These are phyloP conservation scores for Heliamphora pulchella DNA, from an alignment of 179 eudicot genomes.

Conservation along the genomic window DNA sequence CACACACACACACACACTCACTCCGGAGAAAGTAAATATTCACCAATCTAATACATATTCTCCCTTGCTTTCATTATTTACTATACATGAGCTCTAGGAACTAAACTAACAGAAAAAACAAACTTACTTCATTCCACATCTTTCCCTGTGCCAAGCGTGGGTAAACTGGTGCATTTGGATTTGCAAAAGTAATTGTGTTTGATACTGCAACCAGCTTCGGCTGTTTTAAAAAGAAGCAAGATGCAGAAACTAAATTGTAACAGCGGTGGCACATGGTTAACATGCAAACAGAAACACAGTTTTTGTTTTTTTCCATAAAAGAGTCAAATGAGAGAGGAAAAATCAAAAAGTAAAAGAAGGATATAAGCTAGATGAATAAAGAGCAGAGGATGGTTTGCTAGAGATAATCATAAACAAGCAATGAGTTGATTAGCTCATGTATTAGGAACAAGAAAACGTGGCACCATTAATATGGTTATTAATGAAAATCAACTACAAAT, in stretches of 20 bases:
- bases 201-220: slow-evolving; percentile 76
- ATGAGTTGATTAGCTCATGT: neutral
- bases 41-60: neutral
- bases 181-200: slow-evolving; percentile 47
- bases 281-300: neutral
- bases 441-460: neutral
- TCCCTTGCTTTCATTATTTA: neutral
- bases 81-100: neutral
- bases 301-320: neutral
- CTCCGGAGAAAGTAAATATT: neutral
- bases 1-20: neutral
- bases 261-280: neutral
- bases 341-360: neutral
- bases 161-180: slow-evolving; percentile 74
- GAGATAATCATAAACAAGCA: neutral
- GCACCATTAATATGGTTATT: neutral
- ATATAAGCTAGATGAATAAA: neutral
- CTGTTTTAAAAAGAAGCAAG: slow-evolving; percentile 27
- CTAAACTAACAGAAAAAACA: neutral
- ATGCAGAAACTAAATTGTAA: neutral
- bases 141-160: slow-evolving; percentile 82
- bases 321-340: neutral
- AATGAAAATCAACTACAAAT: neutral
- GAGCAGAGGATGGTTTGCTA: neutral
- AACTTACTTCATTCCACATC: slow-evolving; percentile 67